Base-by-base conservation (phyloP, 305 asterid species). In the Fraxinus velutina region DNA sequence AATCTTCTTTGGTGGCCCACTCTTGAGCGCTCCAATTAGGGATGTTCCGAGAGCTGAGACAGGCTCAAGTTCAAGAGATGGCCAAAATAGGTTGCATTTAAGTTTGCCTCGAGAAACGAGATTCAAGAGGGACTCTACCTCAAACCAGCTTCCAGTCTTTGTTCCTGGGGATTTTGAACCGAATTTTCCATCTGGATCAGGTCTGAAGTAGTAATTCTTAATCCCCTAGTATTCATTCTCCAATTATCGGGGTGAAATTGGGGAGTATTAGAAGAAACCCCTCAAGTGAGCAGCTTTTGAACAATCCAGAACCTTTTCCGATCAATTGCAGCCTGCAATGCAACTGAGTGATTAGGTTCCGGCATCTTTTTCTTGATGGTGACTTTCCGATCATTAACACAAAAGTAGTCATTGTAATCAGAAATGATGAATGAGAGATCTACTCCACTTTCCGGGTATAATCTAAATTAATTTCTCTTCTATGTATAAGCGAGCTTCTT, bases 1-100 rank as follows among this genome's bases (percentile, higher is more conserved):
- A 27, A 96, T 96, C 78, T 96, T 96, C 87, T 96, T 94, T 19
- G 98, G 99, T 6, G 98, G 99, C 21, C 99, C 99, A 24, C 97
- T 94, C 83, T 83, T 92, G 36, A 86, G 90, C 27, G 97, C 91
- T 81, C 93, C 95, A 1, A 84, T 83, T 37, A 89, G 90, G 83
- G 94, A 86, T 12, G 90, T 87, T 10, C 64, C 76, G 81, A 89
- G 78, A 85, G 87, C 86, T 64, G 97, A 86, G 55, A 90, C 87
- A 30, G 91, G 82, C 71, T 86, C 90, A 3, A 80, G 85, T 75
- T 82, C 85, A 15, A 84, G 88, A 85, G 92, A 87, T 2, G 89
- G 88, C 17, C 91, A 80, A 62, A 93, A 89, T 24, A 87, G 84
- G 84, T 80, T 82, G 73, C 79, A 88, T 0, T 22, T 88, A 57